phyloP scores from a whole-genome alignment of 73 alveolate genomes.

The Blepharisma stoltei region DNA sequence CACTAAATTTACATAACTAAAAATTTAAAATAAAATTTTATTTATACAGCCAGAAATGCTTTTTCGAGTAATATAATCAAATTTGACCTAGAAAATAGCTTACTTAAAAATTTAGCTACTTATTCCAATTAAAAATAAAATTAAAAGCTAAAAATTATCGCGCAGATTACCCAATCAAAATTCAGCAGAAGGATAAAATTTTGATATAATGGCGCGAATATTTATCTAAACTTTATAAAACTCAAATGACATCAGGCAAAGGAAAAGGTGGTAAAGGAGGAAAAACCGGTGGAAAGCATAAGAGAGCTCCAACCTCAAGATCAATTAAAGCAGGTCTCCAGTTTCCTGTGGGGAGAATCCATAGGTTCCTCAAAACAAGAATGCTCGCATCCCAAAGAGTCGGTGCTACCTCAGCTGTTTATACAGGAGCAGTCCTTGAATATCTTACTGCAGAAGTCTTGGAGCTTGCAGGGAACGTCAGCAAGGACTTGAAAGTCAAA shows the following conservation, averaged over 20 bases:
- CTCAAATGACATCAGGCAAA: not conserved
- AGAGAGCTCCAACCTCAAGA: constrained; percentile 23
- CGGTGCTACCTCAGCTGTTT: constrained; percentile 99
- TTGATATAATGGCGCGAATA: too few relatives aligned
- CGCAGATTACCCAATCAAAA: too few relatives aligned
- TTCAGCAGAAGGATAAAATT: too few relatives aligned
- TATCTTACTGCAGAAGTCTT: constrained; percentile 97
- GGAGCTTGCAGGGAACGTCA: constrained; percentile 98
- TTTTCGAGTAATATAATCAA: too few relatives aligned
- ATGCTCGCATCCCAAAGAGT: constrained; percentile 86
- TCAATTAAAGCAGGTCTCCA: constrained; percentile 70
- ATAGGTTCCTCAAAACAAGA: constrained; percentile 87
- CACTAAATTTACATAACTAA: too few relatives aligned
- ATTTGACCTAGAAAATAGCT: too few relatives aligned
- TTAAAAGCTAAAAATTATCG: too few relatives aligned
- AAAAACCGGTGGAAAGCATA: not conserved
- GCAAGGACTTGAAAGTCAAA: constrained; percentile 68
- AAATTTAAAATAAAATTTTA: too few relatives aligned
- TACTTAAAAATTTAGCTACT: too few relatives aligned
- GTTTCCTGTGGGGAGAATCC: constrained; percentile 99
- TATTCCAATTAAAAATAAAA: too few relatives aligned
- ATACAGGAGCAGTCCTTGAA: constrained; percentile 96
- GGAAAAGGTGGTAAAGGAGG: constrained; percentile 25
- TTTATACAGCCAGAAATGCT: too few relatives aligned
- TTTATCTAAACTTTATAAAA: too few relatives aligned